A percentile compares a stretch with the other conserved stretches of the same genome.
phyloP scores from a whole-genome alignment of 495 filamentous ascomycete genomes.

The Trichoderma virens region DNA sequence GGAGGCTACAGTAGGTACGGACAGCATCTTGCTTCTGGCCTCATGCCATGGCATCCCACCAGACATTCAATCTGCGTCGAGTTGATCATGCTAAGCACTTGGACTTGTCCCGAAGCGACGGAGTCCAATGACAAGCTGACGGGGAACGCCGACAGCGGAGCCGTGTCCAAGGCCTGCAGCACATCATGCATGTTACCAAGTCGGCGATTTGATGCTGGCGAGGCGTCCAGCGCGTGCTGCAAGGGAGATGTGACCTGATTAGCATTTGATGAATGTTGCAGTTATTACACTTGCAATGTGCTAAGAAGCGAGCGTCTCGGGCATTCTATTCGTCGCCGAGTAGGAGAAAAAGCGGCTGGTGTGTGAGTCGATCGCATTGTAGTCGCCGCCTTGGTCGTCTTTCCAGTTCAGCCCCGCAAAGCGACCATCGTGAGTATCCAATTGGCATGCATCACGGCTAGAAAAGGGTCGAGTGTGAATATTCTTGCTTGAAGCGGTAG shows the following conservation, averaged over 20 bases:
- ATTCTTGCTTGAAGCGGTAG: not conserved
- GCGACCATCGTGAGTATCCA: not conserved
- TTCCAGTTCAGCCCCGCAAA: constrained; percentile 1
- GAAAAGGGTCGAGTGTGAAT: not conserved
- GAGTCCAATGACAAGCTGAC: not conserved
- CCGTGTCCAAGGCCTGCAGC: not conserved
- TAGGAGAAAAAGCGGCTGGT: too few species aligned
- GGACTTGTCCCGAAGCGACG: not conserved
- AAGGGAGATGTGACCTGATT: too few species aligned
- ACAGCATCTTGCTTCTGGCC: too few species aligned
- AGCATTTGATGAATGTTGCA: too few species aligned
- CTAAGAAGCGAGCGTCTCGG: too few species aligned
- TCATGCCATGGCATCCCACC: too few species aligned
- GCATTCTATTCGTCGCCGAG: too few species aligned
- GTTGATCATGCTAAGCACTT: too few species aligned
- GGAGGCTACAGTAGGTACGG: too few species aligned
- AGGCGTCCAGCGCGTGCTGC: not conserved
- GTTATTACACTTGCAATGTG: too few species aligned
- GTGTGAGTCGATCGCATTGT: too few species aligned
- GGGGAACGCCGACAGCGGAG: not conserved
- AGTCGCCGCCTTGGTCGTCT: not conserved
- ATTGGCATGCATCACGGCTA: not conserved
- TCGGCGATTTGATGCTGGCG: not conserved
- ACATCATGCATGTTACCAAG: not conserved
- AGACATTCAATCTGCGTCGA: too few species aligned